Conservation (phyloP, 75 land plant species). For the Adiantum capillusveneris region DNA sequence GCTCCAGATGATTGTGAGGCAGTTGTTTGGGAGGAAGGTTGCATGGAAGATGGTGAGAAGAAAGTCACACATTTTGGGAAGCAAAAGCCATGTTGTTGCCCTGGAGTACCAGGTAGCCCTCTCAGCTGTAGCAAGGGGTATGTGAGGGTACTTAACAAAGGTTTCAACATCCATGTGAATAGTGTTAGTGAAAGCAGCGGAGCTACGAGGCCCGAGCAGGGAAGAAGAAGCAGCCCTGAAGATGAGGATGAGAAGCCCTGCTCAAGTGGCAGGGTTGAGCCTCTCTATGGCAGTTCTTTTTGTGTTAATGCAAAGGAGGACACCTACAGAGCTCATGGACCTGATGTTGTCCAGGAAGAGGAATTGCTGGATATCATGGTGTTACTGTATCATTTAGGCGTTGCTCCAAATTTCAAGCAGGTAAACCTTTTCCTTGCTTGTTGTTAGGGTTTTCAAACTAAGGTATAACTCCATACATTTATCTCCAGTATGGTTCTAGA, state of each 20-base stretch:
- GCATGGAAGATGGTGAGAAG: constrained; percentile 63
- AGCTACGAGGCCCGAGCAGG: constrained; percentile 50
- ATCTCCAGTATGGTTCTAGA: no score
- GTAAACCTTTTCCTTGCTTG: no score
- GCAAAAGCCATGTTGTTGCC: constrained; percentile 84
- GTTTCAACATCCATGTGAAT: constrained; percentile 32
- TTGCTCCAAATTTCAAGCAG: constrained; percentile 85
- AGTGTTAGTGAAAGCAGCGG: constrained; percentile 48
- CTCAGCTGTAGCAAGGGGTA: constrained; percentile 30
- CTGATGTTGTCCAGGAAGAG: constrained; percentile 67
- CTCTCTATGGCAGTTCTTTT: constrained; percentile 7
- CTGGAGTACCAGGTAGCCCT: constrained; percentile 32
- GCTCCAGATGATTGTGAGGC: constrained; percentile 39
- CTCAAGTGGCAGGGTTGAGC: constrained; percentile 65
- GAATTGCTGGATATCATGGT: constrained; percentile 83
- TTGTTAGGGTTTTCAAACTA: no score
- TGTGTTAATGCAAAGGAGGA: constrained; percentile 15
- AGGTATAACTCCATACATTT: no score
- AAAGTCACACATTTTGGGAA: constrained; percentile 55
- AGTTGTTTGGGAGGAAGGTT: constrained; percentile 79
- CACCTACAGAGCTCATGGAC: constrained; percentile 24
- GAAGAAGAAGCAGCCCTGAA: constrained; percentile 49
- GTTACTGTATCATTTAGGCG: constrained; percentile 74
- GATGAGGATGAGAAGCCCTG: constrained; percentile 72
- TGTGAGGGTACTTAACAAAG: constrained; percentile 22